A percentile compares a stretch with the other conserved stretches of the same genome.
These are phyloP conservation scores for Pyrenophora graminea DNA, from an alignment of 2,329 filamentous ascomycete species.

Conservation along the genomic window DNA sequence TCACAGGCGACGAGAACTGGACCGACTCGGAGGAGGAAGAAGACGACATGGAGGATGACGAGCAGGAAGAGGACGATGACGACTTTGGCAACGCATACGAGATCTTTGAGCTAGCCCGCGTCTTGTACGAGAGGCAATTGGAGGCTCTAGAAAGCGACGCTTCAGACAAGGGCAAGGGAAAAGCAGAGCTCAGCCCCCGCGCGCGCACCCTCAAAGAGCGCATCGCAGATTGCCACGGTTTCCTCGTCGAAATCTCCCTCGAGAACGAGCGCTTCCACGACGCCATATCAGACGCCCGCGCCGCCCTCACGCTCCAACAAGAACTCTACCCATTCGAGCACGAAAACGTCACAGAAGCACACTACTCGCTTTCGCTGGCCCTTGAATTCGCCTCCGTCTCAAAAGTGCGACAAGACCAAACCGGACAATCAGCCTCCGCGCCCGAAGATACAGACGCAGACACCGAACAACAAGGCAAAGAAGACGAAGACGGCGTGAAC, in stretches of 20 bases:
- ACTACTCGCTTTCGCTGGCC: constrained; percentile 94
- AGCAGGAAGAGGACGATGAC: constrained; percentile 59
- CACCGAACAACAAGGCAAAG: constrained; percentile 28
- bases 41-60: constrained; percentile 59
- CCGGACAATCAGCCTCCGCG: constrained; percentile 43
- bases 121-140: constrained; percentile 63
- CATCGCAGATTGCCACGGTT: constrained; percentile 88
- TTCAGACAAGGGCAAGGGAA: constrained; percentile 51
- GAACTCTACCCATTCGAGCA: constrained; percentile 79
- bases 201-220: constrained; percentile 66
- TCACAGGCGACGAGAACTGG: constrained; percentile 92
- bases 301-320: constrained; percentile 77
- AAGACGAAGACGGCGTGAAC: constrained; percentile 62
- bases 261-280: constrained; percentile 92
- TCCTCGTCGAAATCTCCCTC: constrained; percentile 93
- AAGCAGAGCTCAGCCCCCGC: constrained; percentile 47
- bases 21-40: constrained; percentile 74
- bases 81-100: constrained; percentile 68
- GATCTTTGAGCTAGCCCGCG: constrained; percentile 65
- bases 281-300: constrained; percentile 81
- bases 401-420: constrained; percentile 58
- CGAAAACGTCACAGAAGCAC: constrained; percentile 86
- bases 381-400: constrained; percentile 90
- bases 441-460: constrained; percentile 28
- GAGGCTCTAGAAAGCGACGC: constrained; percentile 47